Evolutionary conservation across 805 yeast genomes (phyloP).

Genomic region (Yamadazyma ubonensis): DNA sequence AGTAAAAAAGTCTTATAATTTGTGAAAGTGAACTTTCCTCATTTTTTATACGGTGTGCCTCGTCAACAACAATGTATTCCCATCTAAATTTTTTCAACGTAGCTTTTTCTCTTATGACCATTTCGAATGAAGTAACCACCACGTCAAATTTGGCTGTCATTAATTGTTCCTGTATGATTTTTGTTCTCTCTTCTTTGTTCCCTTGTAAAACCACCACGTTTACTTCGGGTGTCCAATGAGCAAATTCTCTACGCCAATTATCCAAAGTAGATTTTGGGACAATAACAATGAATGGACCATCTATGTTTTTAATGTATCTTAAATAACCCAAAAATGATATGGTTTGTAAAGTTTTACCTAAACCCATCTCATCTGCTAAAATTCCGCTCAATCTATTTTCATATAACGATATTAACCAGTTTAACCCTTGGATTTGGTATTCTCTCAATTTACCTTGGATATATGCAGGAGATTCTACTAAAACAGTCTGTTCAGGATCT

Average conservation of each 20-base stretch:
- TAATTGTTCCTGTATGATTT: slow-evolving; percentile 56
- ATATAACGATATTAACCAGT: slow-evolving; percentile 88
- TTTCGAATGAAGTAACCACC: slow-evolving; percentile 85
- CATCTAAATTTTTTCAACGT: slow-evolving; percentile 79
- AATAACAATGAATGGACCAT: slow-evolving; percentile 88
- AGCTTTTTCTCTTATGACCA: slow-evolving; percentile 86
- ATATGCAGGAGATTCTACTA: slow-evolving; percentile 82
- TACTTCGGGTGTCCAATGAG: slow-evolving; percentile 95
- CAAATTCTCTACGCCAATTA: slow-evolving; percentile 94
- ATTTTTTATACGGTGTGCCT: slow-evolving; percentile 95
- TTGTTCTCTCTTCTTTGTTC: slow-evolving; percentile 72
- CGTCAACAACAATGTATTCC: slow-evolving; percentile 94
- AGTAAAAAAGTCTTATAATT: slow-evolving; percentile 83
- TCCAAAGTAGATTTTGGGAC: slow-evolving; percentile 96
- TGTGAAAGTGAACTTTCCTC: slow-evolving; percentile 91
- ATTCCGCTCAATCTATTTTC: slow-evolving; percentile 91
- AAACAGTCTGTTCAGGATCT: slow-evolving; percentile 55
- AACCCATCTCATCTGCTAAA: slow-evolving; percentile 97
- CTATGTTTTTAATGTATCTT: slow-evolving; percentile 70
- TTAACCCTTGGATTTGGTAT: slow-evolving; percentile 91
- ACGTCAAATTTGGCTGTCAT: slow-evolving; percentile 84
- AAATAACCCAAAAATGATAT: slow-evolving; percentile 88
- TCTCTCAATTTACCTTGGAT: slow-evolving; percentile 79
- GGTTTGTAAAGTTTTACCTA: slow-evolving; percentile 94
- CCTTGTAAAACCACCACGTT: slow-evolving; percentile 85